Evolutionary conservation across 768 basidiomycete species (phyloP).

Genomic region (Leccinum pellstonianum): DNA sequence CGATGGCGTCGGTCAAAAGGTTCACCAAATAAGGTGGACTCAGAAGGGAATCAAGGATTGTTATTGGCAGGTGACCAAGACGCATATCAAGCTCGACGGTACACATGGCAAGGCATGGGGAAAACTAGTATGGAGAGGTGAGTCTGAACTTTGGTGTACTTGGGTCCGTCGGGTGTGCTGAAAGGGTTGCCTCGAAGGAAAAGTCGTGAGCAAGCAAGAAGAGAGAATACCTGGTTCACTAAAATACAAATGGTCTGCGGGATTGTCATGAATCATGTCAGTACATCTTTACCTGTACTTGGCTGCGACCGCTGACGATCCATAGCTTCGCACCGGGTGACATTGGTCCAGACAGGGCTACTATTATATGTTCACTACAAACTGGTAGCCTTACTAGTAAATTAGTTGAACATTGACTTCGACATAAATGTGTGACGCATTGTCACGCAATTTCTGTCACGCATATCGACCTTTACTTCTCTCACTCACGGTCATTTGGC

Average conservation of each 20-base stretch:
- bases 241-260: conserved; percentile 73
- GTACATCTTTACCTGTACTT: conserved; percentile 4
- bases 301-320: not conserved
- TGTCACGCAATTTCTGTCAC: conserved; percentile 13
- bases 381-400: not conserved
- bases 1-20: conserved; percentile 63
- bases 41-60: conserved; percentile 62
- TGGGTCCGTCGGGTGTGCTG: conserved; percentile 5
- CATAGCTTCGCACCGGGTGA: not conserved
- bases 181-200: conserved; percentile 41
- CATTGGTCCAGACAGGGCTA: not conserved
- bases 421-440: not conserved
- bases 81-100: conserved; percentile 70
- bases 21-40: conserved; percentile 75
- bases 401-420: not conserved
- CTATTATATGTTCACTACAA: not conserved
- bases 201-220: conserved; percentile 55
- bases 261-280: conserved; percentile 24
- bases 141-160: conserved; percentile 22
- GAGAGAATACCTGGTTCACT: conserved; percentile 67
- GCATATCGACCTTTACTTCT: not conserved
- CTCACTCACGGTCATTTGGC: not conserved
- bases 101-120: conserved; percentile 85
- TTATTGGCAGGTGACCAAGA: conserved; percentile 75
- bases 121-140: conserved; percentile 74